These are phyloP conservation scores for Neofusicoccum umdonicola DNA, from an alignment of 2,329 filamentous ascomycete genomes.

Conservation along the genomic window DNA sequence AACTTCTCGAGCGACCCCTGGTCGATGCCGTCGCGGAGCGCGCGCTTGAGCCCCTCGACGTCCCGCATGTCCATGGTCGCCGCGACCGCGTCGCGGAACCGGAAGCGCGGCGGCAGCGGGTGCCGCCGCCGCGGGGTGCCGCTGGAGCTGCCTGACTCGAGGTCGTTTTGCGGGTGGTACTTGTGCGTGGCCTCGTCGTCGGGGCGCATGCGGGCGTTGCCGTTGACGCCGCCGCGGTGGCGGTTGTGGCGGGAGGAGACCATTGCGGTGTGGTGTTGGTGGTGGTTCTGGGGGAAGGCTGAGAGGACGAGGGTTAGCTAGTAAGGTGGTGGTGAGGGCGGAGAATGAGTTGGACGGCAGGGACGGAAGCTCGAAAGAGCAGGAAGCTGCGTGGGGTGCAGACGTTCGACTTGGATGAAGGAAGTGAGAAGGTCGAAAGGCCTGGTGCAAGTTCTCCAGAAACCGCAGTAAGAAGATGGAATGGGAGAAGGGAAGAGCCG, in stretches of 20 bases:
- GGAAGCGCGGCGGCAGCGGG: constrained; percentile 22
- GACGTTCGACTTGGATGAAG: neutral
- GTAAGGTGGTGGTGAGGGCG: neutral
- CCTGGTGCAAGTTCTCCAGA: too few relatives aligned
- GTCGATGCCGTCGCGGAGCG: constrained; percentile 48
- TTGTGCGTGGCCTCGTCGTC: neutral
- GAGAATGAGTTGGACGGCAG: neutral
- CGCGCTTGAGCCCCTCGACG: constrained; percentile 49
- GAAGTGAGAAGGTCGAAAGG: neutral
- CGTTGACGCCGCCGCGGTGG: neutral
- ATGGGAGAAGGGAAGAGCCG: too few relatives aligned
- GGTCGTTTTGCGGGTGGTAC: neutral
- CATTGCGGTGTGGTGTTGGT: neutral
- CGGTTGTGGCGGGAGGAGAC: constrained; percentile 7
- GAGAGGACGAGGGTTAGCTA: neutral
- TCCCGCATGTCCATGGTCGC: constrained; percentile 46
- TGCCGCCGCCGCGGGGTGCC: neutral
- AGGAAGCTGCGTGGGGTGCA: neutral
- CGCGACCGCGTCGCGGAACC: constrained; percentile 50
- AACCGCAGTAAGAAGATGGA: too few relatives aligned
- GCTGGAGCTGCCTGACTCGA: neutral
- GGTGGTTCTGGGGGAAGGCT: neutral
- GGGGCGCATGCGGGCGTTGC: neutral
- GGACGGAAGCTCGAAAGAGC: neutral
- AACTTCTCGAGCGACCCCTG: constrained; percentile 46